Evolutionary conservation across 441 rosid genomes (phyloP), one percentile per base, ranked within the genome.

Genomic region (Metrosideros polymorpha): DNA sequence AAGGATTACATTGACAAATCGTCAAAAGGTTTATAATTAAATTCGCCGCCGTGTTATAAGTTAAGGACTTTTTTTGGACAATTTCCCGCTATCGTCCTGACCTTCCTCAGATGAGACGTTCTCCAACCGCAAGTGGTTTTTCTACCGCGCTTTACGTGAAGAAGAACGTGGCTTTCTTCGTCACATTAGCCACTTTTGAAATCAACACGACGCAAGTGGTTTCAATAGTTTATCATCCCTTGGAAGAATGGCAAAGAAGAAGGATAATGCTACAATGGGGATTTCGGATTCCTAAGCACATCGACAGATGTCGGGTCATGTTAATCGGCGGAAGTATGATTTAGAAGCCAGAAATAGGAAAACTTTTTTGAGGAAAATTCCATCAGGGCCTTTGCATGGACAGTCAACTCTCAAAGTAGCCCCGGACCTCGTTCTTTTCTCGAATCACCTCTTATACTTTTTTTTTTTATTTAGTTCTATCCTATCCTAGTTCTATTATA

Each of bases 251-350:
- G 2, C 27, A 2, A 66, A 19, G 43, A 9, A 4, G 9, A 24
- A 30, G 4, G 25, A 39, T 0, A 3, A 63, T 6, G 5, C 76
- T 7, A 6, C 0, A 24, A 12, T 30, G 43, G 4, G 76, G 43
- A 22, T 63, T 8, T 63, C 1, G 43, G 39, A 32, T 32, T 32
- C 43, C 76, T 10, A 0, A 4, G 43, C 27, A 18, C 76, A 19
- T 63, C 43, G 4, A 18, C 17, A 17, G 22, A 18, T 35, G n/a
- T 35, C 45, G 77, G 4, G 45, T 9, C 27, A 27, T 66, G 77
- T 19, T 35, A 2, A 19, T 5, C 27, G 43, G 27, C 1, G 42
- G 27, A 42, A 19, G 77, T 2, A 66, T 35, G 77, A 19, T 66
- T 66, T 42, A 35, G 25, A 9, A 2, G 45, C 22, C 7, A 2